These are phyloP conservation scores for Chenopodium berlandieri DNA, from an alignment of 148 eudicot species.

Conservation along the genomic window DNA sequence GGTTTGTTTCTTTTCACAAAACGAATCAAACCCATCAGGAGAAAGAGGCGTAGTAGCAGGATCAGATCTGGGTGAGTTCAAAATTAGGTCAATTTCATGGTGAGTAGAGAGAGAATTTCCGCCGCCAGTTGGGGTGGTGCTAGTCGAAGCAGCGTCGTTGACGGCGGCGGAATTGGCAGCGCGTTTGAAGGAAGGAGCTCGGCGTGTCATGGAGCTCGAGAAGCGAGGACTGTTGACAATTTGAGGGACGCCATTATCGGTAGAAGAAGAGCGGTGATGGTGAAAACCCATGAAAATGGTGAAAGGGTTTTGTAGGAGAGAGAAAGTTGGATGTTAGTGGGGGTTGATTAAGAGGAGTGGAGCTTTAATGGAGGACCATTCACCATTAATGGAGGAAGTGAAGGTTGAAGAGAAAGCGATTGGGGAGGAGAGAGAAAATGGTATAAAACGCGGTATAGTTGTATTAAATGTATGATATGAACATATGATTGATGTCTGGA, in stretches of 20 bases:
- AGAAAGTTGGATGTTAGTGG: background rate
- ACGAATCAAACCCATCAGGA: slow-evolving; percentile 40
- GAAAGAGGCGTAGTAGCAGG: slow-evolving; percentile 26
- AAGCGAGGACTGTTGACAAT: slow-evolving; percentile 73
- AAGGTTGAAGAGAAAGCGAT: background rate
- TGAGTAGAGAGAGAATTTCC: slow-evolving; percentile 26
- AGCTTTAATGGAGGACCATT: no score
- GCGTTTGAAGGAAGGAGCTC: slow-evolving; percentile 82
- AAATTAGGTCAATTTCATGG: slow-evolving; percentile 56
- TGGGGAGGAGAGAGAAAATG: background rate
- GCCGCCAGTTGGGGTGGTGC: background rate
- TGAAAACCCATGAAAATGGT: slow-evolving; percentile 35
- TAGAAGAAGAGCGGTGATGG: slow-evolving; percentile 35
- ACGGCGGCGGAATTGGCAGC: background rate
- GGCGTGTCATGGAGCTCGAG: slow-evolving; percentile 78
- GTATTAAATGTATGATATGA: no score
- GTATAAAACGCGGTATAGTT: no score
- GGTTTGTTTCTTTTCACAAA: slow-evolving; percentile 46
- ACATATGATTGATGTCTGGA: no score
- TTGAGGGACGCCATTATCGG: slow-evolving; percentile 47
- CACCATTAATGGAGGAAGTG: background rate
- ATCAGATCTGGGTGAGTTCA: slow-evolving; percentile 88
- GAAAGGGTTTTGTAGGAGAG: background rate
- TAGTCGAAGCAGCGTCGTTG: slow-evolving; percentile 1
- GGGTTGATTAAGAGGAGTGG: background rate